phyloP scores from a whole-genome alignment of 2,329 filamentous ascomycete genomes.

The Teratosphaeria zuluensis region DNA sequence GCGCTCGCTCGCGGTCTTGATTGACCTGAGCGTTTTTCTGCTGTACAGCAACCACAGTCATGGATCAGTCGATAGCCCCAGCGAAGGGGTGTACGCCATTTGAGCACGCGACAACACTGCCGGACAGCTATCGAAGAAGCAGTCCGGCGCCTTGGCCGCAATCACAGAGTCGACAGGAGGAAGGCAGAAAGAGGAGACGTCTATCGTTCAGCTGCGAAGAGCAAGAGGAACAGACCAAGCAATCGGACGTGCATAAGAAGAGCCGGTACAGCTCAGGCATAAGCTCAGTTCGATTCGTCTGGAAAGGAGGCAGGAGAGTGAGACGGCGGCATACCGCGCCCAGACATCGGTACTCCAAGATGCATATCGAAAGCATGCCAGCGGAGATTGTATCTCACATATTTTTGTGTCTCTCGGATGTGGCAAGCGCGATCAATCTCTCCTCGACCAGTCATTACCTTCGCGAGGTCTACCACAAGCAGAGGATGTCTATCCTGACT shows the following conservation, averaged over 20 bases:
- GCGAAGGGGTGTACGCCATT: slow-evolving; percentile 40
- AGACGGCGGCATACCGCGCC: neutral
- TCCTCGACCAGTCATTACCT: slow-evolving; percentile 47
- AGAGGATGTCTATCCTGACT: slow-evolving; percentile 45
- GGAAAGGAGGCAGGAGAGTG: neutral
- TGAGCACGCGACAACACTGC: slow-evolving; percentile 24
- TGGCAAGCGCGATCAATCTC: slow-evolving; percentile 46
- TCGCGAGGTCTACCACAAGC: slow-evolving; percentile 41
- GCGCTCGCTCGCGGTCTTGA: neutral
- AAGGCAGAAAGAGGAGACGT: neutral
- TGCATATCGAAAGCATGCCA: slow-evolving; percentile 47
- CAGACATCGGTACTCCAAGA: slow-evolving; percentile 24
- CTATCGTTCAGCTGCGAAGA: neutral
- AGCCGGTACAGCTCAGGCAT: neutral
- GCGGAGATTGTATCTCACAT: slow-evolving; percentile 51
- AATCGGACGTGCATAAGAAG: neutral
- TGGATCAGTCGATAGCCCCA: slow-evolving; percentile 41
- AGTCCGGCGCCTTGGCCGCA: neutral
- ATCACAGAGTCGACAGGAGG: neutral
- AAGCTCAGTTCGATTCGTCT: neutral
- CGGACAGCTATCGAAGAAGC: slow-evolving; percentile 7
- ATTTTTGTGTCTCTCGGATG: slow-evolving; percentile 42
- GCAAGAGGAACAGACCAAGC: neutral
- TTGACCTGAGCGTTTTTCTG: neutral
- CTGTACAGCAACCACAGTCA: neutral